Evolutionary conservation across 169 alveolate genomes (phyloP).

Genomic region (Eimeria brunetti): DNA sequence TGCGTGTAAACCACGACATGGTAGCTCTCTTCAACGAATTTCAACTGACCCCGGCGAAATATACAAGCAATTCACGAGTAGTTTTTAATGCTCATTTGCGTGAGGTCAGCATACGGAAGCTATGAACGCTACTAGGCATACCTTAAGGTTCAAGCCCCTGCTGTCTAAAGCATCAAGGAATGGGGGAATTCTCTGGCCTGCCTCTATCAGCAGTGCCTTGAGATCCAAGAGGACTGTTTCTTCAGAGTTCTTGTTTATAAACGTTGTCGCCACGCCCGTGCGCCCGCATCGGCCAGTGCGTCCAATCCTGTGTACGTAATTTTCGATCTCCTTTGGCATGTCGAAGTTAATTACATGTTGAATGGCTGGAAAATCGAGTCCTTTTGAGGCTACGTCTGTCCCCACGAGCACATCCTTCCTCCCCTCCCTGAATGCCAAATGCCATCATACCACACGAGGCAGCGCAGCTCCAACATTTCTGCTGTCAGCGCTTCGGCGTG

Average conservation of each 20-base stretch:
- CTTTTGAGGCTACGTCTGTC: constrained; percentile 98
- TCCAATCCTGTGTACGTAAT: constrained; percentile 99
- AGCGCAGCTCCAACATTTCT: not conserved
- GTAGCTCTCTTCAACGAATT: not conserved
- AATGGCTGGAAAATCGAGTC: constrained; percentile 98
- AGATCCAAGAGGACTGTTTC: constrained; percentile 90
- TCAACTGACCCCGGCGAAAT: not conserved
- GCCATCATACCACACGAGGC: not conserved
- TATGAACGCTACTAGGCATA: constrained; percentile 15
- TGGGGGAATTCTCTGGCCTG: constrained; percentile 93
- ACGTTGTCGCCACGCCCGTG: constrained; percentile 97
- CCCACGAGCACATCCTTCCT: constrained; percentile 93
- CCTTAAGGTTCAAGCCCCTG: constrained; percentile 87
- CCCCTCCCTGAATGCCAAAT: constrained; percentile 80
- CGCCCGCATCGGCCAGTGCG: constrained; percentile 99
- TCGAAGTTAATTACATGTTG: constrained; percentile 99
- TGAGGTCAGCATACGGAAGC: not conserved
- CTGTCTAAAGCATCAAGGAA: constrained; percentile 91
- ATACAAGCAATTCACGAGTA: not conserved
- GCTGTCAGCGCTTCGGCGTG: not conserved
- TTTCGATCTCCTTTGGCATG: constrained; percentile 98
- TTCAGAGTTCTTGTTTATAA: constrained; percentile 91
- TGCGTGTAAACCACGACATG: constrained; percentile 47
- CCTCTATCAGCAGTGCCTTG: constrained; percentile 94
- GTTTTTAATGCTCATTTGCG: not conserved